A percentile compares a stretch with the other conserved stretches of the same genome.
These are phyloP conservation scores for Trypanosoma caninum DNA, from an alignment of 208 protist genomes.

Conservation along the genomic window DNA sequence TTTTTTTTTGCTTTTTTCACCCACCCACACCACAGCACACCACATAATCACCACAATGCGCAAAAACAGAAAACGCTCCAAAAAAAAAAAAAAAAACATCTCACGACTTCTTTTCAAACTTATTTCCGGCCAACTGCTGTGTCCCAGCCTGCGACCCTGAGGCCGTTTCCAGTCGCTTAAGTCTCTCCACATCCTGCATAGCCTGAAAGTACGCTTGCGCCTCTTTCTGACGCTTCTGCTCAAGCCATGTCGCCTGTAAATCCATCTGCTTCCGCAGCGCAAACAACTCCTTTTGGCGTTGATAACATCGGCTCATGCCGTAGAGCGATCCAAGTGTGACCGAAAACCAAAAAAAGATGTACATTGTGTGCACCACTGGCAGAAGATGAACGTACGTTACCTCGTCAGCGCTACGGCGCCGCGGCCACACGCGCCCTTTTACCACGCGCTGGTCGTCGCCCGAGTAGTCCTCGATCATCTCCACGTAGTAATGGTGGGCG, in stretches of 20 bases:
- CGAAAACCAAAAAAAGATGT: conserved; percentile 84
- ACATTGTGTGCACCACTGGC: conserved; percentile 84
- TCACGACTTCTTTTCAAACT: neutral
- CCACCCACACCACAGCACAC: too few species aligned
- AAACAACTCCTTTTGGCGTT: conserved; percentile 69
- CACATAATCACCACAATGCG: conserved; percentile 1
- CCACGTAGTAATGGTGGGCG: conserved; percentile 77
- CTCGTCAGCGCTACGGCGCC: conserved; percentile 68
- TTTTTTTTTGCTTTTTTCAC: too few species aligned
- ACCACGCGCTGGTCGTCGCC: conserved; percentile 87
- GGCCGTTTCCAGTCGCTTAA: conserved; percentile 35
- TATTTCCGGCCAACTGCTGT: conserved; percentile 1
- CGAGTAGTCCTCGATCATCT: conserved; percentile 87
- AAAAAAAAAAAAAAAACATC: neutral
- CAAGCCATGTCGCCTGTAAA: conserved; percentile 44
- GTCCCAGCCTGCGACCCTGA: conserved; percentile 4
- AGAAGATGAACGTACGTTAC: conserved; percentile 84
- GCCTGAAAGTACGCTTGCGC: conserved; percentile 62
- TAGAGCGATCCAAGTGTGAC: conserved; percentile 73
- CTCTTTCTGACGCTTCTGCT: conserved; percentile 61
- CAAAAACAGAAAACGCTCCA: neutral
- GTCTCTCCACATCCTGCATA: conserved; percentile 58
- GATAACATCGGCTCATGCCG: conserved; percentile 73
- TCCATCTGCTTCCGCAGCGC: conserved; percentile 48
- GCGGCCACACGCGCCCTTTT: conserved; percentile 67